Conservation (phyloP, 2,329 filamentous ascomycete species). For the Scedosporium minutisporum region DNA sequence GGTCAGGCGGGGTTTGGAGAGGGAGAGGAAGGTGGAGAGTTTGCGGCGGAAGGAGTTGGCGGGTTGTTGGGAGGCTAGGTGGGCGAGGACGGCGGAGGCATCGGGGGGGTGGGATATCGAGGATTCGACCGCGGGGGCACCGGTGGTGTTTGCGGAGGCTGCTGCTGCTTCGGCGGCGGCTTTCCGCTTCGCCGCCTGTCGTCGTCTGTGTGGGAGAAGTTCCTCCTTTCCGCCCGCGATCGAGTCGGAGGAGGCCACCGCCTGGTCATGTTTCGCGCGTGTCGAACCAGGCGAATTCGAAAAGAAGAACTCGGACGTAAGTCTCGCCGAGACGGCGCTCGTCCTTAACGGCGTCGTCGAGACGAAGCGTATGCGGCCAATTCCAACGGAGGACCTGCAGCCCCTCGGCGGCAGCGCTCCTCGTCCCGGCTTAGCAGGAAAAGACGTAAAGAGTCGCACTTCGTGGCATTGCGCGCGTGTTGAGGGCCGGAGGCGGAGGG, state of each 20-base stretch:
- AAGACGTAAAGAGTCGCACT: not conserved
- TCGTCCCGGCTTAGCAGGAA: not conserved
- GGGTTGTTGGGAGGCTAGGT: conserved; percentile 39
- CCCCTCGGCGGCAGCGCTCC: no score
- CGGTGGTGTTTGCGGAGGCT: not conserved
- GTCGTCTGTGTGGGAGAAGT: conserved; percentile 9
- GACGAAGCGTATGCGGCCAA: not conserved
- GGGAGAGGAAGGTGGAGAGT: conserved; percentile 72
- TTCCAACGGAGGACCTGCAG: no score
- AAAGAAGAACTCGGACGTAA: conserved; percentile 4
- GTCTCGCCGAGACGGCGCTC: not conserved
- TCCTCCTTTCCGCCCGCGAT: not conserved
- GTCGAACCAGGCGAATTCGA: not conserved
- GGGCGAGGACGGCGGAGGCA: conserved; percentile 47
- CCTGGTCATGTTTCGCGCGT: not conserved
- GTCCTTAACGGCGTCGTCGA: not conserved
- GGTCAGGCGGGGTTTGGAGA: conserved; percentile 91
- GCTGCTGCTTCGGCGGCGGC: conserved; percentile 7
- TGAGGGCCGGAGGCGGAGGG: not conserved
- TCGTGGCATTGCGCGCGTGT: not conserved
- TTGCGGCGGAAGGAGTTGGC: conserved; percentile 50
- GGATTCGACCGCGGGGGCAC: conserved; percentile 2
- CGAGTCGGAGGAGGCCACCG: not conserved
- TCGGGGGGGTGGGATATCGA: conserved; percentile 29
- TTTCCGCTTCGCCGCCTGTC: conserved; percentile 9